Base-by-base conservation (phyloP, 2,329 filamentous ascomycete genomes). In the Arthrobotrys sphaeroides region DNA sequence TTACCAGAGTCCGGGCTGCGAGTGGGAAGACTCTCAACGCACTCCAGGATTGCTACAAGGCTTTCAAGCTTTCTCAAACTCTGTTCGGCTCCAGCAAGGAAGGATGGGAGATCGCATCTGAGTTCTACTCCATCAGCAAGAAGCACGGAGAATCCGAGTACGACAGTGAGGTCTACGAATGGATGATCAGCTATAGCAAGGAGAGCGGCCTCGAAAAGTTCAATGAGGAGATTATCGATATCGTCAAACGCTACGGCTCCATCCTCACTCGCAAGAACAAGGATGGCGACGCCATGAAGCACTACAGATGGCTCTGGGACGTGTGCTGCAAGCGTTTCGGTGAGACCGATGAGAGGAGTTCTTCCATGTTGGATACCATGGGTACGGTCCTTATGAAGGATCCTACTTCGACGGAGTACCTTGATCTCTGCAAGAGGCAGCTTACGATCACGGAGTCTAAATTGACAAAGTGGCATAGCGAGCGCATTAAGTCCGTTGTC, bases 261-360 rank as follows among this genome's bases (percentile, higher is more conserved):
- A 38, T 33, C 13, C 69, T 73, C 16, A 61, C 53, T 0, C 18
- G 31, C 10, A 73, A 57, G 22, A 38, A 47, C 1, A 73, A 45
- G 28, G 51, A 65, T 7, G 26, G 61, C n/a, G 69, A 73, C 3
- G 61, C 69, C 3, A 73, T 73, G 40, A 40, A 53, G 10, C 69
- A 73, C 16, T 73, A 73, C 24, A 42, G 61, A 9, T 73, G 69
- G 69, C 38, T 73, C 0, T 73, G 69, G 69, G 31, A 36, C 2
- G 53, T 36, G n/a, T 66, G 61, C n/a, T 51, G 61, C 26, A 43
- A 40, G 16, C 36, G 55, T 9, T 65, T 40, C n/a, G 69, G 69
- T 24, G 60, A 73, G 18, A 66, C 60, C 1, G 61, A 66, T 24
- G 42, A 57, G 12, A 55, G 69, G 1, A 61, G 61, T 1, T 66